Conservation (phyloP, 495 filamentous ascomycete genomes). For the Neurospora hispaniola region DNA sequence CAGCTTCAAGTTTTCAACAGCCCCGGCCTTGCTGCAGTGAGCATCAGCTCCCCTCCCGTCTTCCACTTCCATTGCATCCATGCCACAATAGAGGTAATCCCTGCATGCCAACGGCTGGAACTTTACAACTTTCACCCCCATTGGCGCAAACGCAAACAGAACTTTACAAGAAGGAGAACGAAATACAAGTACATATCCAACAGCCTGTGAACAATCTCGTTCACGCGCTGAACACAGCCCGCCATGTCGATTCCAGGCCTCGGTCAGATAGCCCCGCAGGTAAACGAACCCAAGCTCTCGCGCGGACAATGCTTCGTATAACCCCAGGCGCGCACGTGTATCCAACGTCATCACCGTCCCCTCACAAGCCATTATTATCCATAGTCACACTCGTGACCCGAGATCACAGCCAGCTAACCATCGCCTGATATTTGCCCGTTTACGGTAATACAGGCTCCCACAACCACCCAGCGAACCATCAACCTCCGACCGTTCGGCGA, state of each 20-base stretch:
- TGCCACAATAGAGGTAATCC: neutral
- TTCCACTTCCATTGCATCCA: neutral
- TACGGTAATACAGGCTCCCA: constrained; percentile 1
- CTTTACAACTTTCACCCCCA: neutral
- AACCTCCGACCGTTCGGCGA: constrained; percentile 48
- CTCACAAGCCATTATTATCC: neutral
- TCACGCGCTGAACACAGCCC: neutral
- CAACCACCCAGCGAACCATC: constrained; percentile 20
- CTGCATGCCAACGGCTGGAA: neutral
- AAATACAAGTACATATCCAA: neutral
- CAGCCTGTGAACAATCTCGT: neutral
- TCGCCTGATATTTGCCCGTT: neutral
- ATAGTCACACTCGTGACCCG: neutral
- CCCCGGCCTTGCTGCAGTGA: neutral
- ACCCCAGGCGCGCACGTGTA: neutral
- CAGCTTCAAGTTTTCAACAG: neutral
- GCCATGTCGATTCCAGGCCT: constrained; percentile 39
- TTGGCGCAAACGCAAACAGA: neutral
- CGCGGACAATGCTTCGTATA: neutral
- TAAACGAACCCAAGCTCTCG: constrained; percentile 11
- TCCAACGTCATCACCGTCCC: neutral
- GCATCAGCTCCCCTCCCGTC: neutral
- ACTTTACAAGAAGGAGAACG: neutral
- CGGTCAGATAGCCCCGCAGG: constrained; percentile 35
- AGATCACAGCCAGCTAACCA: neutral